Percentiles rank a stretch among this genome's conserved stretches.
These are phyloP conservation scores for Populus simonii DNA, from an alignment of 345 rosid genomes.

Conservation along the genomic window DNA sequence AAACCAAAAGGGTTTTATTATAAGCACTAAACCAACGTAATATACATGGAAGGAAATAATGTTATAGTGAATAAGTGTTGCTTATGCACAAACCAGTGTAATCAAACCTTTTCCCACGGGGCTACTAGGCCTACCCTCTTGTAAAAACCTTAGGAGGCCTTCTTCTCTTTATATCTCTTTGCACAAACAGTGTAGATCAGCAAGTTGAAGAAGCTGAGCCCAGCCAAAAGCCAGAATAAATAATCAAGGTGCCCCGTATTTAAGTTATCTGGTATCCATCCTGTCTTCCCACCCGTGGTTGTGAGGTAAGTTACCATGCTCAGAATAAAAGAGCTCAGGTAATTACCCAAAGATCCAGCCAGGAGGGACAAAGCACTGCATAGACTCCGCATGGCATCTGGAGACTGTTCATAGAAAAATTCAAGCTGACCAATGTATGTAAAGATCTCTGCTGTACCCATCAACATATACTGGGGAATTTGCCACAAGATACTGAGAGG, in stretches of 20 bases:
- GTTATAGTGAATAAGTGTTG: too few relatives aligned
- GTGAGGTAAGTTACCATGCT: not conserved
- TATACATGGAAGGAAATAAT: too few relatives aligned
- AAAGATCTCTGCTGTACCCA: slow-evolving; percentile 25
- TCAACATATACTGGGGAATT: slow-evolving; percentile 27
- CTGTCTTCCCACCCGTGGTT: not conserved
- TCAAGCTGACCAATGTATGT: slow-evolving; percentile 34
- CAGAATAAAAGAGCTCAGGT: not conserved
- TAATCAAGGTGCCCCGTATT: not conserved
- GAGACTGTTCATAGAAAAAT: slow-evolving; percentile 34
- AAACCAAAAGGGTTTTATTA: too few relatives aligned
- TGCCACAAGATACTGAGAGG: slow-evolving; percentile 26
- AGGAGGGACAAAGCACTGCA: slow-evolving; percentile 28
- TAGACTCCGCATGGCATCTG: slow-evolving; percentile 33
- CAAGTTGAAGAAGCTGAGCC: not conserved
- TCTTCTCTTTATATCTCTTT: too few relatives aligned
- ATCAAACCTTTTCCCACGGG: too few relatives aligned
- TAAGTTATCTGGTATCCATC: not conserved
- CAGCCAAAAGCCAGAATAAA: not conserved
- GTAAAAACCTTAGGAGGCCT: too few relatives aligned
- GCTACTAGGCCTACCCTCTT: too few relatives aligned
- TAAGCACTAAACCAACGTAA: too few relatives aligned
- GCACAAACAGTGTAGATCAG: too few relatives aligned
- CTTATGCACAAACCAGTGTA: too few relatives aligned
- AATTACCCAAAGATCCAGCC: not conserved